Percentiles rank a stretch among this genome's conserved stretches.
These are phyloP conservation scores for Naganishia onofrii DNA, from an alignment of 768 basidiomycete genomes.

Conservation along the genomic window DNA sequence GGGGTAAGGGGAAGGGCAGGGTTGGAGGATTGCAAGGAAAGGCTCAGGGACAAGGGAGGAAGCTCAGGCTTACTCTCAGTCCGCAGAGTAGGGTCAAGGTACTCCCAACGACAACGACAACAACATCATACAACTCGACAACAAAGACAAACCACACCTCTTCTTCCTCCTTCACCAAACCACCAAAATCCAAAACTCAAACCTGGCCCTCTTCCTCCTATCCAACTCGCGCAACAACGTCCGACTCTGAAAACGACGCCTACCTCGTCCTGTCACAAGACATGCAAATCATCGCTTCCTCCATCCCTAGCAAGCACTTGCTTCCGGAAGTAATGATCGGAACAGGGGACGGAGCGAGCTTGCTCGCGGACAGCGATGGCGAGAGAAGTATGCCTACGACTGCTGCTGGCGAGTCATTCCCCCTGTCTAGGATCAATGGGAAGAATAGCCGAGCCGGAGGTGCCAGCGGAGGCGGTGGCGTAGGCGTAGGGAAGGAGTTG, in stretches of 20 bases:
- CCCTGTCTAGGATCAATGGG: too few species aligned
- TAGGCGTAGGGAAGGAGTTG: too few species aligned
- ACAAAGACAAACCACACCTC: too few species aligned
- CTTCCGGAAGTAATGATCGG: not conserved
- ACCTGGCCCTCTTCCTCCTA: too few species aligned
- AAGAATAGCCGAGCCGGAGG: too few species aligned
- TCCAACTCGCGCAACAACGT: too few species aligned
- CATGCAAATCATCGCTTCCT: not conserved
- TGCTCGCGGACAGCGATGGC: not conserved
- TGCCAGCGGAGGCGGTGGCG: too few species aligned
- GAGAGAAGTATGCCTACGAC: not conserved
- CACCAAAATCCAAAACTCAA: not conserved
- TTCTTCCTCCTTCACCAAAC: not conserved
- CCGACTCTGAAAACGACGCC: not conserved
- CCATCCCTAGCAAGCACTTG: not conserved
- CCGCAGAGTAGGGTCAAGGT: not conserved
- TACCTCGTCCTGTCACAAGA: constrained; percentile 11
- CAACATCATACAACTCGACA: not conserved
- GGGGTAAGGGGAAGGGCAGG: too few species aligned
- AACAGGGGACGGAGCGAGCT: not conserved
- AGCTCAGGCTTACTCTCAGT: not conserved
- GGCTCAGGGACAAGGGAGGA: not conserved
- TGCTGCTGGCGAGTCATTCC: too few species aligned
- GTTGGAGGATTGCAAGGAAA: too few species aligned
- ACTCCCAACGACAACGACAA: not conserved